Base-by-base conservation (phyloP, 192 early-diverging fungal species). In the Spizellomyces punctatus region DNA sequence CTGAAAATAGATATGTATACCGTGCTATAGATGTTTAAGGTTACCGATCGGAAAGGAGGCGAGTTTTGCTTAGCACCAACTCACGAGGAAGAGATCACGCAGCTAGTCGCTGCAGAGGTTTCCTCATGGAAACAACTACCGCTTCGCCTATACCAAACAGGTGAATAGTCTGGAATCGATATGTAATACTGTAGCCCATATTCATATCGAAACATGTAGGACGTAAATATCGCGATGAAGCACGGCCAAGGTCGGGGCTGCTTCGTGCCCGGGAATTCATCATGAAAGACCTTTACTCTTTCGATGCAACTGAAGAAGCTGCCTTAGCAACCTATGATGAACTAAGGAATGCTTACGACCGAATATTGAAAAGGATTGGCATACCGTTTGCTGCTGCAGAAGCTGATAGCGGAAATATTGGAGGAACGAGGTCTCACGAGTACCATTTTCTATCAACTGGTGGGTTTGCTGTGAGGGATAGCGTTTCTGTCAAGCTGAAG, bases 241-340 rank as follows among this genome's bases (percentile, higher is more conserved):
- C 90, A 50, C 83, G 95, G 36, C 93, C 93, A 17, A 84, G 95
- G 21, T 87, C 86, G 6, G 95, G 95, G 8, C 75, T 97, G 19
- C 82, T 97, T 55, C 81, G 95, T 10, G 94, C 86, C 4, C 88
- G 92, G 43, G 95, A 97, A 75, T 97, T 97, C 76, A 74, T 94
- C n/a, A 97, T 97, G 95, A 97, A 95, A 77, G 95, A 97, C 78
- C 75, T 97, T 72, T 96, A 97, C 76, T 86, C 91, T 8, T 97
- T 97, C 77, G 94, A 97, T 74, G 83, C 78, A 5, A 83, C 84
- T 1, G 76, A 83, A 64, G 76, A 89, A 14, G 82, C 82, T 46
- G 93, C 95, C 0, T 76, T 89, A 41, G 78, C 75, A n/a, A 90
- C 95, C 0, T 97, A 96, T 73, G 79, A 90, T 17, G 77, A 86